Conservation (phyloP, 371 early-diverging fungal species). For the Lichtheimia corymbifera region DNA sequence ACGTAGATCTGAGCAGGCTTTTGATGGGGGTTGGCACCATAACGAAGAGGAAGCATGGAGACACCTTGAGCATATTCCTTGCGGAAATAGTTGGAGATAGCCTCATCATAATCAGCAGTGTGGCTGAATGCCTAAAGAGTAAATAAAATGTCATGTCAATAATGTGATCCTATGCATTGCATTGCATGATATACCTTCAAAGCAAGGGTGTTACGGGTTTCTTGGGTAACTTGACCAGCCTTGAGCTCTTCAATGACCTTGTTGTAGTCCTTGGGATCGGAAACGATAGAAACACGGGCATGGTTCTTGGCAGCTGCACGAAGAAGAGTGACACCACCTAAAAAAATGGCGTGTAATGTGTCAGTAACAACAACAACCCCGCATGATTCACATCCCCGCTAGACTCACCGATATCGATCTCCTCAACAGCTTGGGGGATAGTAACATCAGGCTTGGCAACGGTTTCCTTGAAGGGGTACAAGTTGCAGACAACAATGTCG, state of each 20-base stretch:
- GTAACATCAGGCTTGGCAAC: constrained; percentile 87
- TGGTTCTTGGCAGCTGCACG: constrained; percentile 99
- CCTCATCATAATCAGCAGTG: constrained; percentile 94
- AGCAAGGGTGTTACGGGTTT: constrained; percentile 66
- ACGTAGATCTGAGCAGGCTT: constrained; percentile 93
- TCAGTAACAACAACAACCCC: not conserved
- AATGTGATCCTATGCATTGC: not conserved
- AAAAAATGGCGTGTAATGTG: not conserved
- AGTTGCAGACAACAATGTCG: constrained; percentile 95
- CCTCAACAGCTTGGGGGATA: constrained; percentile 93
- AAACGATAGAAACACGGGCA: constrained; percentile 88
- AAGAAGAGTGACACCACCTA: constrained; percentile 94
- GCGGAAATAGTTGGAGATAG: constrained; percentile 94
- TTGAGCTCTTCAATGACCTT: constrained; percentile 75
- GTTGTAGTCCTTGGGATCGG: constrained; percentile 91
- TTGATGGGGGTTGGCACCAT: constrained; percentile 98
- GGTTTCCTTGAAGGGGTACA: constrained; percentile 97
- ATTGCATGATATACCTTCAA: constrained; percentile 49
- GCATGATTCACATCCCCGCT: not conserved
- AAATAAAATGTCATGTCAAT: not conserved
- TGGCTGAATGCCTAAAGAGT: constrained; percentile 82
- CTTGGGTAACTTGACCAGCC: constrained; percentile 47
- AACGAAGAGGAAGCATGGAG: constrained; percentile 86
- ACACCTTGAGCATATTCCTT: constrained; percentile 76
- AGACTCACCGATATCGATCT: constrained; percentile 90